Percentiles rank a stretch among this genome's conserved stretches.
These are phyloP conservation scores for Amoebophrya sp. DNA, from an alignment of 169 alveolate genomes.

Conservation along the genomic window DNA sequence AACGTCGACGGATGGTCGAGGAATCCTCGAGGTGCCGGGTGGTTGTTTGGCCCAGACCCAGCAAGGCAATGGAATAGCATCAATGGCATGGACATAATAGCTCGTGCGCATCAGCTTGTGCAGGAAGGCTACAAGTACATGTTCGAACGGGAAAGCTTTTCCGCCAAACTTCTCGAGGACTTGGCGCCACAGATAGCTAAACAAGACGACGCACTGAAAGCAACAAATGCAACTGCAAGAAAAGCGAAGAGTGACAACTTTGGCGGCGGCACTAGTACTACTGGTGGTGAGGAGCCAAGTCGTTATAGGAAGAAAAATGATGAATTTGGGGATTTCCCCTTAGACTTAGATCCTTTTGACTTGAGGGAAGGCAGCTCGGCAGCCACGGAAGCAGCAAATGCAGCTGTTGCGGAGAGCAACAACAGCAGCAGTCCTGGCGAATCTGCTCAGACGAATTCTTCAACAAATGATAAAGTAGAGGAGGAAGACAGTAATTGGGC, in stretches of 20 bases:
- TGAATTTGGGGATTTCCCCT: neutral
- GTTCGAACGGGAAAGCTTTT: neutral
- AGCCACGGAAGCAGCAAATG: too few relatives aligned
- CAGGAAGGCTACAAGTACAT: slow-evolving; percentile 68
- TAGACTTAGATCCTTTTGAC: too few relatives aligned
- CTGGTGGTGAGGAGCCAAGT: neutral
- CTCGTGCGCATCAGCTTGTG: slow-evolving; percentile 90
- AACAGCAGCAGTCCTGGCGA: too few relatives aligned
- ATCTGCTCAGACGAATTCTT: too few relatives aligned
- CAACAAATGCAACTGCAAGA: neutral
- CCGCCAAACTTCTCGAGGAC: neutral
- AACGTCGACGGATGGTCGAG: slow-evolving; percentile 75
- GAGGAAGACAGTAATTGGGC: too few relatives aligned
- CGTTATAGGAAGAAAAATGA: neutral
- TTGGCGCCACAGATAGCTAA: neutral
- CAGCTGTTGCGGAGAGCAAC: too few relatives aligned
- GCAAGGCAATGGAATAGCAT: slow-evolving; percentile 18
- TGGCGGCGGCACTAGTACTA: neutral
- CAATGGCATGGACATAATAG: slow-evolving; percentile 84
- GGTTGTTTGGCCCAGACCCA: slow-evolving; percentile 71
- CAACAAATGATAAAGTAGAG: too few relatives aligned
- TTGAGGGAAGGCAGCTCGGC: too few relatives aligned
- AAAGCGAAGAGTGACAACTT: neutral
- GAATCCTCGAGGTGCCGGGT: slow-evolving; percentile 97
- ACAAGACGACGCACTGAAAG: neutral